These are phyloP conservation scores for Ambrosiella xylebori DNA, from an alignment of 2,329 filamentous ascomycete genomes.

Conservation along the genomic window DNA sequence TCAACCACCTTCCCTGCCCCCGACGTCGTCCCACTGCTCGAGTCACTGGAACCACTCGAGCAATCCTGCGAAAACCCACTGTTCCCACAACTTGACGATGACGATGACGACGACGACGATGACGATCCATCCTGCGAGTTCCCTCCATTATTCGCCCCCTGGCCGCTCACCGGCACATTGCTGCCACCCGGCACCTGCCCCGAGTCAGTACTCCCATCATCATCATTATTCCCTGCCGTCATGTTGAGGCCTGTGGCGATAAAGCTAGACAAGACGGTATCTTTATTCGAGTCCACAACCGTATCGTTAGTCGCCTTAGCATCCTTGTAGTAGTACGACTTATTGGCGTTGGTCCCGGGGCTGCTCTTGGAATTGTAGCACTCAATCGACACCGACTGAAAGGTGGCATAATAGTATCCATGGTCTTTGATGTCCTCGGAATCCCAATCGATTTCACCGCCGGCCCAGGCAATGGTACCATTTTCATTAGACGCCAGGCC, in stretches of 20 bases:
- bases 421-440: constrained; percentile 60
- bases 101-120: constrained; percentile 7
- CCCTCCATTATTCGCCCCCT: background rate
- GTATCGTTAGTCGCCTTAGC: constrained; percentile 53
- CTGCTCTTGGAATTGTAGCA: constrained; percentile 53
- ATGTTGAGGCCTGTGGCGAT: constrained; percentile 67
- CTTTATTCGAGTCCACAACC: constrained; percentile 56
- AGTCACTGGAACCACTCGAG: background rate
- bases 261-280: constrained; percentile 62
- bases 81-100: constrained; percentile 3
- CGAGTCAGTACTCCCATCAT: constrained; percentile 10
- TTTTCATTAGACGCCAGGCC: constrained; percentile 60
- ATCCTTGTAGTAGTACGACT: constrained; percentile 61
- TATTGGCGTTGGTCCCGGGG: constrained; percentile 52
- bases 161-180: constrained; percentile 4
- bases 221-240: constrained; percentile 24
- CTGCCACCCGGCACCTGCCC: constrained; percentile 14
- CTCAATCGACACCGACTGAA: constrained; percentile 61
- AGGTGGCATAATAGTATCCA: constrained; percentile 76
- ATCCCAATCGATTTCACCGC: constrained; percentile 78
- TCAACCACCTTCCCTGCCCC: background rate
- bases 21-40: background rate
- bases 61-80: constrained; percentile 14
- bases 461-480: constrained; percentile 83
- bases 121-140: background rate